Conservation (phyloP, 2,329 filamentous ascomycete species). For the Lithohypha guttulata region DNA sequence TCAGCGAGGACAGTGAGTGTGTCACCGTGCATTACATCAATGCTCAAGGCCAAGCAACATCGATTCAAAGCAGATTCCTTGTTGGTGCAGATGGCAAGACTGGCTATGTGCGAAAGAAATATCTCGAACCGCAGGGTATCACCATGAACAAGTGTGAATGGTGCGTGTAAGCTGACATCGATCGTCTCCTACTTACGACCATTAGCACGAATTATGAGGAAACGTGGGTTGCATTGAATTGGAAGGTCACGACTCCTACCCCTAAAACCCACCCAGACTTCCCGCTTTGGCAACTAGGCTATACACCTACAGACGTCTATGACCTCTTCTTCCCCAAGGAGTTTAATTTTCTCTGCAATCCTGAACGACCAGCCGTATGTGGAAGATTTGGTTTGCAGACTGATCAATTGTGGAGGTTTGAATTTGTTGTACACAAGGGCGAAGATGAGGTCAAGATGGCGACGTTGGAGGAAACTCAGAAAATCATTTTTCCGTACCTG, state of each 20-base stretch:
- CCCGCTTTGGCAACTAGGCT: slow-evolving; percentile 24
- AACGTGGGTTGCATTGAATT: slow-evolving; percentile 25
- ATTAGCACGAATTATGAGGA: slow-evolving; percentile 23
- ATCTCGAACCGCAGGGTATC: slow-evolving; percentile 24
- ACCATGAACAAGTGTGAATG: slow-evolving; percentile 15
- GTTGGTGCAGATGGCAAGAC: slow-evolving; percentile 26
- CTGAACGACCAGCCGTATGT: slow-evolving; percentile 21
- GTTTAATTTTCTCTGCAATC: slow-evolving; percentile 24
- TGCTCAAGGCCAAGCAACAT: slow-evolving; percentile 12
- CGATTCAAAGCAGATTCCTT: slow-evolving; percentile 23
- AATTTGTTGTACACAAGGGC: slow-evolving; percentile 26
- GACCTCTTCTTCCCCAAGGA: slow-evolving; percentile 24
- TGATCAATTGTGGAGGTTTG: slow-evolving; percentile 27
- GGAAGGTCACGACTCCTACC: slow-evolving; percentile 22
- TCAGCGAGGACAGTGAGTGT: slow-evolving; percentile 10
- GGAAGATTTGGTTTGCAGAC: slow-evolving; percentile 23
- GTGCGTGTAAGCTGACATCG: slow-evolving; percentile 8
- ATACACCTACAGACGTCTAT: slow-evolving; percentile 23
- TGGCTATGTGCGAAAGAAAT: slow-evolving; percentile 26
- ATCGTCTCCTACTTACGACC: not conserved
- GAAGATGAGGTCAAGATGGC: slow-evolving; percentile 26
- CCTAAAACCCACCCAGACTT: slow-evolving; percentile 24
- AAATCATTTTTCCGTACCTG: slow-evolving; percentile 24
- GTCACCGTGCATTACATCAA: slow-evolving; percentile 15
- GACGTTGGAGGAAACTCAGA: slow-evolving; percentile 14